Evolutionary conservation across 768 basidiomycete species (phyloP), one percentile per base, ranked within the genome.

Genomic region (Thelephora aurantiotincta): DNA sequence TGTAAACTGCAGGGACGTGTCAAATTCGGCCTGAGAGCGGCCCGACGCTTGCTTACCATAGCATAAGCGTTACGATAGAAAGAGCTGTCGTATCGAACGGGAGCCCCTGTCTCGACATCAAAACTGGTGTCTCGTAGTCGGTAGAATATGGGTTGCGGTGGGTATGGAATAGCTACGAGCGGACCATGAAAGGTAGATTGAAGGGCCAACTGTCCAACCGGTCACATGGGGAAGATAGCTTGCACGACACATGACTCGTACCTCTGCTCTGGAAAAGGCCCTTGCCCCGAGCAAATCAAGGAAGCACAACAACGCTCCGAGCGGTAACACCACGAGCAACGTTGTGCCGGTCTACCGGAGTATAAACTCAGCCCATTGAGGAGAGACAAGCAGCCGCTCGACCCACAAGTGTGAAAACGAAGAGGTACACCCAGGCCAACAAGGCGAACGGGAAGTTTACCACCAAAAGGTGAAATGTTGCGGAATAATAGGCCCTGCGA

Each of bases 31-130:
- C 26, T 30, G 26, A 30, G 26, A 4, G 9, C 9, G 26, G 26
- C 5, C 13, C 30, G 20, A 45, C 48, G 52, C 45, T 42, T 5
- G 33, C 77, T 33, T 50, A 83, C 84, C 86, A 89, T 86, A 5
- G 82, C 73, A 55, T 86, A 87, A 1, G 82, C 65, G 51, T 87
- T 89, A 57, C 75, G 82, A 63, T 89, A 85, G 65, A 89, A 89
- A 5, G 83, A 84, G 0, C 65, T 65, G 61, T 88, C 82, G 49
- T 68, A 65, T 35, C 73, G 61, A 52, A 47, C 23, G 30, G 50
- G 52, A 18, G 52, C 48, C 36, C 75, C 77, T 13, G 60, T 55
- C 60, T 83, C 80, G 34, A 71, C 52, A 52, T 77, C 77, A 11
- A 66, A 64, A 1, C 69, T 75, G 22, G 72, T 64, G 19, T 71